These are phyloP conservation scores for Puccinia polysora DNA, from an alignment of 1,284 basidiomycete species.

Conservation along the genomic window DNA sequence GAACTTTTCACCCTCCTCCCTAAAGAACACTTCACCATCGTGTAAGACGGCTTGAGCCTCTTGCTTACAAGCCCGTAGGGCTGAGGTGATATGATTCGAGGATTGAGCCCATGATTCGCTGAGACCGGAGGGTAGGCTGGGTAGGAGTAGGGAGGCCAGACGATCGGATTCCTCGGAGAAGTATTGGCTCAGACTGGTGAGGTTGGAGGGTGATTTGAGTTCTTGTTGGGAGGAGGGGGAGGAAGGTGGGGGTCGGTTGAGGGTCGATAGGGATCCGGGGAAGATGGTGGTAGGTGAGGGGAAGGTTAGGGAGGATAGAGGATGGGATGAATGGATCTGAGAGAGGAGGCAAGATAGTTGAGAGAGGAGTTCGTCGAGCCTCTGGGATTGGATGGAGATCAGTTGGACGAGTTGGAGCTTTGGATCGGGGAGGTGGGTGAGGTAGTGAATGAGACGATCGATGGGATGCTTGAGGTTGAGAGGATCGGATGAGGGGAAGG, in stretches of 20 bases:
- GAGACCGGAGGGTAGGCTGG: not conserved
- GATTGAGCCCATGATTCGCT: constrained; percentile 8
- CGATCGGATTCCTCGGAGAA: constrained; percentile 30
- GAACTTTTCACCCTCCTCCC: constrained; percentile 44
- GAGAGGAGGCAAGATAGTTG: too few species aligned
- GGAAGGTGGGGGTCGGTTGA: too few species aligned
- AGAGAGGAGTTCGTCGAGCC: too few species aligned
- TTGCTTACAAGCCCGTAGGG: constrained; percentile 18
- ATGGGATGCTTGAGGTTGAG: too few species aligned
- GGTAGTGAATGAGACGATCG: too few species aligned
- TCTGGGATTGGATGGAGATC: too few species aligned
- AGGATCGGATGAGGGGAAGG: too few species aligned
- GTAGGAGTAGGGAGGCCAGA: constrained; percentile 26
- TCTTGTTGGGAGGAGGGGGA: not conserved
- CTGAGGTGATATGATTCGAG: constrained; percentile 14
- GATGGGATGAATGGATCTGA: too few species aligned
- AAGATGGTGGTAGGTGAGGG: not conserved
- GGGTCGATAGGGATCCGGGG: too few species aligned
- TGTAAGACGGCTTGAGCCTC: constrained; percentile 33
- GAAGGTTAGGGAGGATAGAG: not conserved
- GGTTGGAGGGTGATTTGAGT: not conserved
- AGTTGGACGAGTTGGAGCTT: too few species aligned
- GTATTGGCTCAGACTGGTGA: constrained; percentile 23
- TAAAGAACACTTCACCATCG: constrained; percentile 41
- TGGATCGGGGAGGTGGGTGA: too few species aligned